A percentile compares a stretch with the other conserved stretches of the same genome.
These are phyloP conservation scores for Taphrina deformans DNA, from an alignment of 1,139 yeast species.

Conservation along the genomic window DNA sequence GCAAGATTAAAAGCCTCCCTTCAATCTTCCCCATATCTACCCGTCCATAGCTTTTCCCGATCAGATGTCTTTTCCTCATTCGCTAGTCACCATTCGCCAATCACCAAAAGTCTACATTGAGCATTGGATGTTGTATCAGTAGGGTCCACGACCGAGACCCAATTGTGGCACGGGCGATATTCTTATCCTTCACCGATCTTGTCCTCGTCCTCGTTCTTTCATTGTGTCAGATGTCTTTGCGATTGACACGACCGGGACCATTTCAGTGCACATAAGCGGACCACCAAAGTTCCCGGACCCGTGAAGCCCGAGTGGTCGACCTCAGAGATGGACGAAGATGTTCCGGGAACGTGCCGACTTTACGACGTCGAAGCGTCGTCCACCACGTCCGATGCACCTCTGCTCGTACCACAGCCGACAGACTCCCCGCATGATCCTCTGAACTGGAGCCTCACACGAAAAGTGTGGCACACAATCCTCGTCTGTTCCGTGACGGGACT, in stretches of 20 bases:
- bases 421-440: conserved; percentile 61
- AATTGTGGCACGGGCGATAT: no score
- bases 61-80: no score
- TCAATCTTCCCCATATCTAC: background rate
- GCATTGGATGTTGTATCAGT: no score
- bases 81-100: no score
- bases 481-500: conserved; percentile 39
- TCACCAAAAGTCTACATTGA: no score
- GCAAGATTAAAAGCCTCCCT: no score
- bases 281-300: background rate
- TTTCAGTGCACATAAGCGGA: background rate
- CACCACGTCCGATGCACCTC: conserved; percentile 14
- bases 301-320: no score
- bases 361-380: conserved; percentile 13
- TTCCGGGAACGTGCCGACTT: conserved; percentile 16
- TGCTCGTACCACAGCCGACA: conserved; percentile 58
- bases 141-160: no score
- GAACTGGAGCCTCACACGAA: conserved; percentile 48
- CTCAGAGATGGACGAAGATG: background rate
- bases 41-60: background rate
- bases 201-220: no score
- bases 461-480: conserved; percentile 40
- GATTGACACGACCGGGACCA: background rate
- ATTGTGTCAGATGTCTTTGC: no score
- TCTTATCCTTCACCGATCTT: no score